Percentiles rank a stretch among this genome's conserved stretches.
phyloP scores from a whole-genome alignment of 2,329 filamentous ascomycete genomes.

The Ceratocystis albifundus region DNA sequence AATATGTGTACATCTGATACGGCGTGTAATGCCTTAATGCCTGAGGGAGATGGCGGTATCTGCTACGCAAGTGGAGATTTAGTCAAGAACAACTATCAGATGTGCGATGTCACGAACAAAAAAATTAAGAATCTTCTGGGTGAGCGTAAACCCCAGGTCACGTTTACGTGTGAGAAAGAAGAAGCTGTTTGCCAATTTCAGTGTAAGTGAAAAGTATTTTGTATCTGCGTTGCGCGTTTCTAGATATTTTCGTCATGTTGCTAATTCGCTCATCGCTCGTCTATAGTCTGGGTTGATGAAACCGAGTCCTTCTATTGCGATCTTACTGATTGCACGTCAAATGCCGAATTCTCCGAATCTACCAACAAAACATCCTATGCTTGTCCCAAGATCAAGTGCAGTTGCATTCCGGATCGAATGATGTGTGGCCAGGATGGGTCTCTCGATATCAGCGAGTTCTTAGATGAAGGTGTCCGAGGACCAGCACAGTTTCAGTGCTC shows the following conservation, averaged over 20 bases:
- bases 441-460: slow-evolving; percentile 82
- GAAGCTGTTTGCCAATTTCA: slow-evolving; percentile 81
- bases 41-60: slow-evolving; percentile 65
- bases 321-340: slow-evolving; percentile 67
- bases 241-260: not conserved
- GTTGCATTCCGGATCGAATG: slow-evolving; percentile 83
- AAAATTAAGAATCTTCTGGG: slow-evolving; percentile 84
- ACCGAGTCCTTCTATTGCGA: slow-evolving; percentile 94
- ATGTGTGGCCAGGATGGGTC: slow-evolving; percentile 86
- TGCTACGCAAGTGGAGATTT: slow-evolving; percentile 88
- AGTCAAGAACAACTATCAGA: slow-evolving; percentile 90
- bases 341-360: slow-evolving; percentile 52
- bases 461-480: slow-evolving; percentile 70
- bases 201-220: slow-evolving; percentile 44
- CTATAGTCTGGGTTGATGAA: slow-evolving; percentile 80
- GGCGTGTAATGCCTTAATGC: slow-evolving; percentile 82
- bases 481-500: slow-evolving; percentile 74
- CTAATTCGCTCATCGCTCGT: not conserved
- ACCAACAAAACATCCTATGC: slow-evolving; percentile 75
- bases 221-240: not conserved
- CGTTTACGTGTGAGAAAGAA: slow-evolving; percentile 76
- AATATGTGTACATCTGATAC: slow-evolving; percentile 79
- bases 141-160: slow-evolving; percentile 78
- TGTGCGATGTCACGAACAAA: slow-evolving; percentile 92
- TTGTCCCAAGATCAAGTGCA: slow-evolving; percentile 75